Evolutionary conservation across 805 yeast genomes (phyloP), one percentile per base, ranked within the genome.

Genomic region (Martiniozyma abietophila): DNA sequence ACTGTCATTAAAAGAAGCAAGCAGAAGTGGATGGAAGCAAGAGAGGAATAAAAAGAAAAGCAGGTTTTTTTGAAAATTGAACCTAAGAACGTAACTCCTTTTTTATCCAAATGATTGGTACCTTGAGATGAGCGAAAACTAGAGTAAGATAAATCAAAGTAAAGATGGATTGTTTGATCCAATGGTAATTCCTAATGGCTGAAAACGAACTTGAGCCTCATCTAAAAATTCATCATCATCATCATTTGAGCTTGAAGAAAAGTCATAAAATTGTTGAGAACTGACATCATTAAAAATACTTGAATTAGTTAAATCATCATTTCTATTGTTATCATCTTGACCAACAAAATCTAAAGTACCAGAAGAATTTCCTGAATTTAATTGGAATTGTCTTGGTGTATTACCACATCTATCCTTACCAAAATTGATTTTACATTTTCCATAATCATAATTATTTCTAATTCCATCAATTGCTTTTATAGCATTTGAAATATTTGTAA

Each of bases 381-480:
- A 15, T 35, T 48, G 52, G 39, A 74, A 75, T 54, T 79, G 89
- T 50, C 94, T 70, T 32, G 96, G 96, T 40, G 85, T 76, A 52
- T 88, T 85, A 20, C 96, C 97, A 58, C 97, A 89, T 51, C 98
- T 71, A 54, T 85, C 95, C 53, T 86, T 86, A 33, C 96, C 96
- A 54, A 82, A 88, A 54, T 86, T 85, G 46, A 89, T 80, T 56
- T 84, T 84, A 48, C 86, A 67, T 39, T 69, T 68, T 45, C 70
- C 67, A 58, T 80, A 82, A 45, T 74, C 81, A 5, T 68, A 68
- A 49, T 78, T 75, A 29, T 80, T 77, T 56, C 83, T 80, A 46
- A 88, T 81, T 31, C 94, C 92, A 52, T 88, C 95, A 44, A 89
- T 79, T 6, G 96, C 96, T 49, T 80, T 74, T 47, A 88, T 82